These are phyloP conservation scores for Blastobotrys robertii DNA, from an alignment of 805 yeast genomes.

Conservation along the genomic window DNA sequence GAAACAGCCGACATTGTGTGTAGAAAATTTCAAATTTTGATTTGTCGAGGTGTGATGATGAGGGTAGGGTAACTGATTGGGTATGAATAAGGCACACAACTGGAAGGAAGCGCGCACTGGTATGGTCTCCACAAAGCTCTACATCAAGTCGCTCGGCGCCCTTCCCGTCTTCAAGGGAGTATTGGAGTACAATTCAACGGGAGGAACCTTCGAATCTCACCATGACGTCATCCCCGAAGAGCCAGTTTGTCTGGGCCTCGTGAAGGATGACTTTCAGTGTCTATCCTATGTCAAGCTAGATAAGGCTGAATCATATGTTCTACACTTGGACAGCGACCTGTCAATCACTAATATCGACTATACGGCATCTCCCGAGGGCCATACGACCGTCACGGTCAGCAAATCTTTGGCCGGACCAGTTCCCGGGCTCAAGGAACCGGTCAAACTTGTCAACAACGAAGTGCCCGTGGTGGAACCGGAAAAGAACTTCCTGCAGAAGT, in stretches of 20 bases:
- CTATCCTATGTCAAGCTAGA: neutral
- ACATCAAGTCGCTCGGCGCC: too few relatives aligned
- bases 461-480: constrained; percentile 15
- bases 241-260: neutral
- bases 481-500: constrained; percentile 22
- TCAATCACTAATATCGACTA: constrained; percentile 8
- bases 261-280: neutral
- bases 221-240: too few relatives aligned
- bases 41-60: too few relatives aligned
- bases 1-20: constrained; percentile 9
- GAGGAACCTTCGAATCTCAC: too few relatives aligned
- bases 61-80: too few relatives aligned
- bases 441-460: constrained; percentile 20
- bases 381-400: neutral
- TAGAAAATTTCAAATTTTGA: neutral
- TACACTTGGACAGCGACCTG: constrained; percentile 1
- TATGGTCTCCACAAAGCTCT: too few relatives aligned
- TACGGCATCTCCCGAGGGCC: constrained; percentile 1
- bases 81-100: too few relatives aligned
- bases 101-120: too few relatives aligned
- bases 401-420: constrained; percentile 12
- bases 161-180: too few relatives aligned
- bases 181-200: too few relatives aligned
- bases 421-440: constrained; percentile 15
- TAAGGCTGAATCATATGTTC: neutral